Evolutionary conservation across 441 rosid species (phyloP).

Genomic region (Biscutella auriculata): DNA sequence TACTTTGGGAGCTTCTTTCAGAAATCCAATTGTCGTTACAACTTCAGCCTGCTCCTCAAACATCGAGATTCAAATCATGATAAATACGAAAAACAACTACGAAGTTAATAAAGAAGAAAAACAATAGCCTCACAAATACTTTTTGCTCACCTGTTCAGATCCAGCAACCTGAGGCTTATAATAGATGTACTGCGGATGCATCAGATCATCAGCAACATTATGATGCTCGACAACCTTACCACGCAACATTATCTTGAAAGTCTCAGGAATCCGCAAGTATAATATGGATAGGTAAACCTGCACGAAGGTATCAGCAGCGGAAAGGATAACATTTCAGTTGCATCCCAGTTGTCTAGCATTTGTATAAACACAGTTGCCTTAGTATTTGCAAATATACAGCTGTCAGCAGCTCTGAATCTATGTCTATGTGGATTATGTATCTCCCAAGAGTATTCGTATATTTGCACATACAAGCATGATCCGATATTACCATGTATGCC

Average conservation of each 20-base stretch:
- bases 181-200: slow-evolving; percentile 60
- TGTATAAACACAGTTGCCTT: not conserved
- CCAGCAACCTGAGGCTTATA: slow-evolving; percentile 74
- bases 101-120: slow-evolving; percentile 4
- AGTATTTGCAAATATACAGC: not conserved
- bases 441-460: not conserved
- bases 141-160: slow-evolving; percentile 38
- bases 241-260: slow-evolving; percentile 62
- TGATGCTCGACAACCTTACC: slow-evolving; percentile 65
- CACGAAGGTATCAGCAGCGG: slow-evolving; percentile 12
- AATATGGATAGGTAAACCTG: slow-evolving; percentile 79
- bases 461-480: not conserved
- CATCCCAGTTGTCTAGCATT: not conserved
- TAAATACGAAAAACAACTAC: not conserved
- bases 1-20: slow-evolving; percentile 79
- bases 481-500: not conserved
- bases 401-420: not conserved
- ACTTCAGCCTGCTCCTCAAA: slow-evolving; percentile 50
- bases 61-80: slow-evolving; percentile 2
- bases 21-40: slow-evolving; percentile 81
- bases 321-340: slow-evolving; percentile 4
- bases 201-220: slow-evolving; percentile 82
- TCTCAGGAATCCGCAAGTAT: slow-evolving; percentile 71
- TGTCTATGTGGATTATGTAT: not conserved
- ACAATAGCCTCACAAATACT: not conserved